Conservation (phyloP, 306 rosid species). For the Carpinus fangiana region DNA sequence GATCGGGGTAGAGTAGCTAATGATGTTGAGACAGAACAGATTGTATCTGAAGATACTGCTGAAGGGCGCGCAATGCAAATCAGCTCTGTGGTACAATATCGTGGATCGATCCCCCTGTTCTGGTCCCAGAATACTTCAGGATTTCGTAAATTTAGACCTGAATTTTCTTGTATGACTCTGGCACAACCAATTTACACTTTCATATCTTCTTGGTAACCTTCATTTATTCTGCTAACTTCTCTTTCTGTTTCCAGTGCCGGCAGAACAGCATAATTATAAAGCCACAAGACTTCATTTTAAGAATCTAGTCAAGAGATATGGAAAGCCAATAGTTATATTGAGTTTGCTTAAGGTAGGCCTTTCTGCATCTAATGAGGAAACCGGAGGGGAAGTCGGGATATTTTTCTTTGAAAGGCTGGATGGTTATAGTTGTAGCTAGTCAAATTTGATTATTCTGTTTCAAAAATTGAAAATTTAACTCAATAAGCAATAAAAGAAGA, state of each 20-base stretch:
- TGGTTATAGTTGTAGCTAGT: background rate
- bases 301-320: conserved; percentile 83
- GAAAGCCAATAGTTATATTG: conserved; percentile 84
- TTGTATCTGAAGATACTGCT: conserved; percentile 59
- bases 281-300: conserved; percentile 92
- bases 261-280: conserved; percentile 59
- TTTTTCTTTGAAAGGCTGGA: background rate
- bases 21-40: conserved; percentile 97
- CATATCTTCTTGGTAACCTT: conserved; percentile 8
- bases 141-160: conserved; percentile 71
- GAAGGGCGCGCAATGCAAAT: conserved; percentile 66
- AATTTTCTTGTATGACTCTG: conserved; percentile 66
- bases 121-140: conserved; percentile 94
- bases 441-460: background rate
- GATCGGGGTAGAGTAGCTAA: conserved; percentile 96
- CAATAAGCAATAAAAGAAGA: background rate
- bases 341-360: conserved; percentile 84
- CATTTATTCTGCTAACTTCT: conserved; percentile 27
- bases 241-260: conserved; percentile 52
- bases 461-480: background rate
- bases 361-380: conserved; percentile 10
- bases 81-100: conserved; percentile 85
- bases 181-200: conserved; percentile 11
- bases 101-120: conserved; percentile 96
- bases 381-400: background rate